Conservation (phyloP, 2,329 filamentous ascomycete genomes). For the Myriosclerotinia duriaeana region DNA sequence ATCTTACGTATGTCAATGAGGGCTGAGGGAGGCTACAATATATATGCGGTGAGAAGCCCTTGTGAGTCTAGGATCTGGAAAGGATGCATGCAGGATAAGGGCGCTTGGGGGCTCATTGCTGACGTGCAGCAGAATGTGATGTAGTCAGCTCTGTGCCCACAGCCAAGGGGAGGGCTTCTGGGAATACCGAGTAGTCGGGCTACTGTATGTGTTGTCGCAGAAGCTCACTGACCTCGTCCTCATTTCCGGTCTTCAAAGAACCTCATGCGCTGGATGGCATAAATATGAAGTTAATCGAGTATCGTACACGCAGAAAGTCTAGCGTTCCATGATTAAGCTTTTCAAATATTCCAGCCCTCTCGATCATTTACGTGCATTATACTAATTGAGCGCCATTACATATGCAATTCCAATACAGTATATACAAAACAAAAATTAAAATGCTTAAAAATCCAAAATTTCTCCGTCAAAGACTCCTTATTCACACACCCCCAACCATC, state of each 20-base stretch:
- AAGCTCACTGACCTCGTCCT: not conserved
- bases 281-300: not conserved
- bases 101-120: not conserved
- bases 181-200: not conserved
- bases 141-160: not conserved
- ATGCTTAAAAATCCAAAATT: not conserved
- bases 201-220: not conserved
- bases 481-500: not conserved
- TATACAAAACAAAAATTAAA: not conserved
- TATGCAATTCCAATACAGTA: not conserved
- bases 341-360: not conserved
- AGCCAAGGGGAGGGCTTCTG: not conserved
- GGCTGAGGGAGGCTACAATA: not conserved
- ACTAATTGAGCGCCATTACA: not conserved
- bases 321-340: not conserved
- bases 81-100: not conserved
- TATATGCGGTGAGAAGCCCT: not conserved
- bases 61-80: too few relatives aligned
- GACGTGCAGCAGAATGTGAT: not conserved
- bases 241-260: not conserved
- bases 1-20: not conserved
- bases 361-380: too few relatives aligned
- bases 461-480: not conserved
- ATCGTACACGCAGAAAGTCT: not conserved
- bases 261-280: too few relatives aligned